These are phyloP conservation scores for Aureobasidium uvarum DNA, from an alignment of 2,329 filamentous ascomycete species.

Conservation along the genomic window DNA sequence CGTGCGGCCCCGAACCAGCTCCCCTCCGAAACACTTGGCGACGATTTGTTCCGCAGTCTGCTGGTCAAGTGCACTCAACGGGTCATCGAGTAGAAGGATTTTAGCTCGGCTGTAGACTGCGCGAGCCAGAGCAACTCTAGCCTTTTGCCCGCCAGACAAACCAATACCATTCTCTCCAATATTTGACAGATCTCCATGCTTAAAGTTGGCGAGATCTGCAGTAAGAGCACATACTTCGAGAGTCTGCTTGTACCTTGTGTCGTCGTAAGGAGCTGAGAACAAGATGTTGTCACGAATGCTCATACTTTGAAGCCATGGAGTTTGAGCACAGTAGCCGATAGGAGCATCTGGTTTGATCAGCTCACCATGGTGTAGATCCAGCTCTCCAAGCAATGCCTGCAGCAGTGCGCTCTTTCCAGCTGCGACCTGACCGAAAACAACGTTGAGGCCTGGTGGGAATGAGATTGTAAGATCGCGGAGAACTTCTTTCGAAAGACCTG, in stretches of 20 bases:
- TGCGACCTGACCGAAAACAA: slow-evolving; percentile 63
- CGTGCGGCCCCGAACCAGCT: slow-evolving; percentile 54
- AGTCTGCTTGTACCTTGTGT: slow-evolving; percentile 66
- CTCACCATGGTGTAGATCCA: slow-evolving; percentile 54
- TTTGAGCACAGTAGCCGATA: slow-evolving; percentile 64
- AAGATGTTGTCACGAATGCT: slow-evolving; percentile 67
- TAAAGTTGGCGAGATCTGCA: slow-evolving; percentile 61
- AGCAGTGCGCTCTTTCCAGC: slow-evolving; percentile 63
- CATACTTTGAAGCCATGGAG: slow-evolving; percentile 68
- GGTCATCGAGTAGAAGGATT: slow-evolving; percentile 50
- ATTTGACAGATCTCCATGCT: slow-evolving; percentile 60
- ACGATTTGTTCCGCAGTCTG: slow-evolving; percentile 64
- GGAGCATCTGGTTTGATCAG: slow-evolving; percentile 55
- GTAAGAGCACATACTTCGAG: slow-evolving; percentile 62
- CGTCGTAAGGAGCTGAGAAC: slow-evolving; percentile 66
- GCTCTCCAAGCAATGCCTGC: slow-evolving; percentile 59
- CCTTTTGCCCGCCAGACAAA: slow-evolving; percentile 50
- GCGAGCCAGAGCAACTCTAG: slow-evolving; percentile 50
- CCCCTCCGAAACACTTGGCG: slow-evolving; percentile 55
- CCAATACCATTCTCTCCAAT: slow-evolving; percentile 50
- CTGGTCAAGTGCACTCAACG: slow-evolving; percentile 52
- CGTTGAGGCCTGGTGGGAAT: slow-evolving; percentile 58
- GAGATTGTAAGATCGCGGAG: slow-evolving; percentile 55
- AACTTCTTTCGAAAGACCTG: slow-evolving; percentile 60
- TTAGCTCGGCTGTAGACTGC: slow-evolving; percentile 48